Evolutionary conservation across 768 basidiomycete species (phyloP).

Genomic region (Lanmaoa pseudosensibilis): DNA sequence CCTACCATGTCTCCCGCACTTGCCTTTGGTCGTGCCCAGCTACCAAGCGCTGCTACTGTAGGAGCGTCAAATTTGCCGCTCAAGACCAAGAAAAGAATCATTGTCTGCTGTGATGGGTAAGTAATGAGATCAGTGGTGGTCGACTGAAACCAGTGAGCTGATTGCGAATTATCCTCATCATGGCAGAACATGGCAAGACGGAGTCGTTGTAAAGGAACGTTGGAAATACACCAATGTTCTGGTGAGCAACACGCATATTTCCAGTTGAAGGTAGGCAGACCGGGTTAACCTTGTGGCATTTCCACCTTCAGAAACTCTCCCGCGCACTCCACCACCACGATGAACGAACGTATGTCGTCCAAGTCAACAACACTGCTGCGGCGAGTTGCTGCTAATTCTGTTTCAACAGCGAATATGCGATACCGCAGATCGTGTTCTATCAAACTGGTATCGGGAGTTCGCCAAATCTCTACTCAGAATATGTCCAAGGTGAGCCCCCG

Average conservation of each 20-base stretch:
- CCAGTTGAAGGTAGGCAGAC: not conserved
- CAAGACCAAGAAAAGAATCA: constrained; percentile 53
- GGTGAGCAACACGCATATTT: constrained; percentile 31
- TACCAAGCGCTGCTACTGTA: not conserved
- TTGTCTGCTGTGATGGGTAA: constrained; percentile 77
- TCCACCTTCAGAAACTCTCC: constrained; percentile 46
- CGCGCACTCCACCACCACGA: constrained; percentile 54
- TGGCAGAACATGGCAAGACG: constrained; percentile 73
- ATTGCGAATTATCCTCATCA: not conserved
- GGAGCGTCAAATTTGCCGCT: not conserved
- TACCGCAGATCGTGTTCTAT: constrained; percentile 64
- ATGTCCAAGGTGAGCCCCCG: constrained; percentile 54
- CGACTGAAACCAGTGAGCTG: not conserved
- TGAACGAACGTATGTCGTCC: constrained; percentile 33
- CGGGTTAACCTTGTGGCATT: not conserved
- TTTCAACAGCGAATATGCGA: constrained; percentile 35
- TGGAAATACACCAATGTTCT: constrained; percentile 58
- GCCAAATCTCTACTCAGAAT: constrained; percentile 54
- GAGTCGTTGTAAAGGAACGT: constrained; percentile 42
- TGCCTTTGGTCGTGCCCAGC: constrained; percentile 1
- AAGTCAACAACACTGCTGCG: not conserved
- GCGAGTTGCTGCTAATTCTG: not conserved
- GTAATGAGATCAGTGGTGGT: constrained; percentile 15
- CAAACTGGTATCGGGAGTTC: constrained; percentile 63
- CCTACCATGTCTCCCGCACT: constrained; percentile 13